Evolutionary conservation across 2,329 filamentous ascomycete species (phyloP), one percentile per base, ranked within the genome.

Genomic region (Thielaviopsis ethacetica): DNA sequence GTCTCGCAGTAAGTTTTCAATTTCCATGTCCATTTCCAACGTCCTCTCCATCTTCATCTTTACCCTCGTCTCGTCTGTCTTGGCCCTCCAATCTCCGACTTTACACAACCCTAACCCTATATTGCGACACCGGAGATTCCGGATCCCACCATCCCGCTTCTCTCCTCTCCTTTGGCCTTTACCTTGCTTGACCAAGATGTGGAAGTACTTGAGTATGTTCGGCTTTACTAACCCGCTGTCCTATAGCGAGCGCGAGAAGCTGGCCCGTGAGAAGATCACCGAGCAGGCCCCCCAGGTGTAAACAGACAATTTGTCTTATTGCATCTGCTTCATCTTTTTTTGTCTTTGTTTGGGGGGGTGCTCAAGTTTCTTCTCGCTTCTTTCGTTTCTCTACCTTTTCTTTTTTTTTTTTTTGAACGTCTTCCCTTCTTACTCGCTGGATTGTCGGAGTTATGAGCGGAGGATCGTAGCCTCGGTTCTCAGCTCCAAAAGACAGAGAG

Each of bases 231-330:
- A 30, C 24, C 30, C 12, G n/a, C 51, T 49, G 41, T 38, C 22
- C 6, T 51, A 7, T 59, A 75, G 72, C 58, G 71, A 75, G 70
- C 71, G 72, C 59, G 61, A 59, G 57, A 74, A 73, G 70, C 66
- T 71, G 53, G 21, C 65, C 41, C 70, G 71, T 59, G 66, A 66
- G 62, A 67, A 67, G 64, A 71, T 71, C 26, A 64, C 67, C 59
- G 70, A 69, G 63, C 72, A 70, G 22, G 64, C 67, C 59, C 64
- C 44, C 70, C 68, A 30, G 66, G 59, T 61, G 53, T 55, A 21
- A 55, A 34, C 7, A 10, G 30, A 34, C 30, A 9, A 9, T 6
- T 17, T 21, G 5, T 26, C 12, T n/a, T 7, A 12, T 54, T 26
- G 34, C 12, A 6, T 10, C 24, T n/a, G 15, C 1, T 54, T 54